phyloP scores from a whole-genome alignment of 176 grass and related monocot species.

The Phragmites australis region DNA sequence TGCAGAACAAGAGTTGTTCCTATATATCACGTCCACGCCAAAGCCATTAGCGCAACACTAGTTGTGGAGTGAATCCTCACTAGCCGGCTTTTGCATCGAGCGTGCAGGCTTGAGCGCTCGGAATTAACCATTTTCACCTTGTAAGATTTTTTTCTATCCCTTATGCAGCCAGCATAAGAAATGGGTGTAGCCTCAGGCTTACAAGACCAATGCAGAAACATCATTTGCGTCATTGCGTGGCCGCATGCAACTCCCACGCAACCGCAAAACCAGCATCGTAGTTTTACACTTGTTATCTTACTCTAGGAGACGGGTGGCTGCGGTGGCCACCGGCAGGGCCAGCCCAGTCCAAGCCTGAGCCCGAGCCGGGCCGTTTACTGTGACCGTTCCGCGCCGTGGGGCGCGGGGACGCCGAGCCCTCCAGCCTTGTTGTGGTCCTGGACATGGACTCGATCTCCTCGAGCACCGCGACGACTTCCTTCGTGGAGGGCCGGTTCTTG shows the following conservation, averaged over 20 bases:
- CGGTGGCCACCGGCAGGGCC: conserved; percentile 7
- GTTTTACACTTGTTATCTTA: neutral
- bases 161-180: neutral
- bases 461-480: conserved; percentile 57
- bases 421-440: neutral
- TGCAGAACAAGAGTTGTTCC: no score
- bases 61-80: no score
- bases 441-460: conserved; percentile 59
- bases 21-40: no score
- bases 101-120: no score
- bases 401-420: conserved; percentile 31
- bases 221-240: neutral
- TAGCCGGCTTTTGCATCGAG: no score
- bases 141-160: no score
- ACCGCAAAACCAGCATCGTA: neutral
- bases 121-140: no score
- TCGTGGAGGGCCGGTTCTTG: conserved; percentile 70
- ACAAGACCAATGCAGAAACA: neutral
- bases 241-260: neutral
- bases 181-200: no score
- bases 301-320: conserved; percentile 27
- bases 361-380: conserved; percentile 15
- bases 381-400: conserved; percentile 10
- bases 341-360: conserved; percentile 10
- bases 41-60: no score